Conservation (phyloP, 345 rosid species). For the Anacardium occidentale region DNA sequence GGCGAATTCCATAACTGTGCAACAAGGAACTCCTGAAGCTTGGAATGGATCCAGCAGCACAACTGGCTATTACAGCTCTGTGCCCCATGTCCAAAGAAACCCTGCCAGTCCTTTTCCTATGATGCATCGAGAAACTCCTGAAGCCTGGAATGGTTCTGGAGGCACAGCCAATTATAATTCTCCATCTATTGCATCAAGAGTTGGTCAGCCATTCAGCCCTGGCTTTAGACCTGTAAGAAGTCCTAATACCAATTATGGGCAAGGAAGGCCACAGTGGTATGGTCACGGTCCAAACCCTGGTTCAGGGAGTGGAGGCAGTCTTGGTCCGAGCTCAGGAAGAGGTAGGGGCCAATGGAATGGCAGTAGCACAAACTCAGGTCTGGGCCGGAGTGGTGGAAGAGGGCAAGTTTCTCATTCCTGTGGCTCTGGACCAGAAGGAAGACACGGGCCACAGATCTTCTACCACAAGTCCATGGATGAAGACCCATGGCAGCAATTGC, state of each 20-base stretch:
- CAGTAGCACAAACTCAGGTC: constrained; percentile 28
- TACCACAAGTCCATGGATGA: constrained; percentile 70
- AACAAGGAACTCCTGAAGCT: constrained; percentile 40
- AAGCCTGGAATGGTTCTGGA: constrained; percentile 38
- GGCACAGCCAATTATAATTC: constrained; percentile 30
- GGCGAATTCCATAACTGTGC: constrained; percentile 38
- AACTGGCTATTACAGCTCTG: constrained; percentile 28
- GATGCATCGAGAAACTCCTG: constrained; percentile 42
- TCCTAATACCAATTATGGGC: constrained; percentile 36
- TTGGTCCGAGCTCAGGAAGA: constrained; percentile 42
- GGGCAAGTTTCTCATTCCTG: constrained; percentile 33
- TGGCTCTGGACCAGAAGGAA: constrained; percentile 25
- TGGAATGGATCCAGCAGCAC: constrained; percentile 40
- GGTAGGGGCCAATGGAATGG: constrained; percentile 45
- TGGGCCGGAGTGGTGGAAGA: constrained; percentile 48
- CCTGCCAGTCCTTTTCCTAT: constrained; percentile 39
- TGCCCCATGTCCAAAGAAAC: constrained; percentile 21
- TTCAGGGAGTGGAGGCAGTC: constrained; percentile 32
- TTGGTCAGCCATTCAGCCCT: constrained; percentile 17
- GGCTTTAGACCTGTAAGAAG: constrained; percentile 31
- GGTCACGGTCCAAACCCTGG: constrained; percentile 29
- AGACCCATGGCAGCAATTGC: constrained; percentile 72
- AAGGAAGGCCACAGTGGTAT: constrained; percentile 36
- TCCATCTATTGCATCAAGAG: constrained; percentile 29
- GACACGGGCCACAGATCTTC: constrained; percentile 42